Base-by-base conservation (phyloP, 1,139 yeast species). In the Yamadazyma sp. region DNA sequence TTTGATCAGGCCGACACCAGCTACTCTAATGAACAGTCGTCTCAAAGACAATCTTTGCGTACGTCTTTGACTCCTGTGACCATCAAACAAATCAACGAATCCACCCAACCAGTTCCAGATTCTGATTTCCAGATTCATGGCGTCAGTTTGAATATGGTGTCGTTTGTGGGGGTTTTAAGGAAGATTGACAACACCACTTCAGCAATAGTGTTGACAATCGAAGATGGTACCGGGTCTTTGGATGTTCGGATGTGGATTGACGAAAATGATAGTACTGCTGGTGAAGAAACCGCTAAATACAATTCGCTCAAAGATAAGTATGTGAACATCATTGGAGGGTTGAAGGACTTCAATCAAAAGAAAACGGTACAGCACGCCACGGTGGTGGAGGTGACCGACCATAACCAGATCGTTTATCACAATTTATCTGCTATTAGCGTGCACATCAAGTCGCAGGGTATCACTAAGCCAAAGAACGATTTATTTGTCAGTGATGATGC, bases 181-280 rank as follows among this genome's bases (percentile, higher is more conserved):
- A 74, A 76, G 41, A 75, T 83, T 18, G 73, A 72, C 11, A 42
- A 39, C 21, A 78, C 76, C 37, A 73, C 74, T 35, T 70, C 82
- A 15, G 69, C 77, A 8, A 63, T 82, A 29, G 64, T 67, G 11
- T 61, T 85, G 41, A 76, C 82, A 20, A 56, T 88, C 15, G 96
- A 88, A 52, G 97, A 90, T 56, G 95, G 96, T 3, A 85, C 96
- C 0, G 95, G 95, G 0, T 70, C 80, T 3, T 66, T 82, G 16
- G 88, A 84, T 33, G 74, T 86, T 30, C 76, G 86, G 49, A 74
- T 76, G 48, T 86, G 94, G 90, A 67, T 78, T 34, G 82, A 82
- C 45, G 80, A 79, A 25, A 70, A 67, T 31, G 56, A 61, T 27
- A 56, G 67, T 5, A 57, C 67, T 0, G 60, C 57, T n/a, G 57